Evolutionary conservation across 768 basidiomycete species (phyloP).

Genomic region (Rhizopogon rudus): DNA sequence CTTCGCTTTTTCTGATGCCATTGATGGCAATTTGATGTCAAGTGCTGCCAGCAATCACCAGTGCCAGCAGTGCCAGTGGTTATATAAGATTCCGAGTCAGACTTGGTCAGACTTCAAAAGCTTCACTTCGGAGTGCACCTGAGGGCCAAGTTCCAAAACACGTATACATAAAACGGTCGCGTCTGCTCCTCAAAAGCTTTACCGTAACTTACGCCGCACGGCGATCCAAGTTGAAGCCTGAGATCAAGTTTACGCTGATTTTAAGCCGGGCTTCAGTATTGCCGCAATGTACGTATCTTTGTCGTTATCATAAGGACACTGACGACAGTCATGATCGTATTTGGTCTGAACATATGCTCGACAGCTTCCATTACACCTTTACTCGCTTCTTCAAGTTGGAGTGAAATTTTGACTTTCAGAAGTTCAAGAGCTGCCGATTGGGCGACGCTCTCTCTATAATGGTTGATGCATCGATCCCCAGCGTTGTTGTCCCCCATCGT

Average conservation of each 20-base stretch:
- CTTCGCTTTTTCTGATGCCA: slow-evolving; percentile 31
- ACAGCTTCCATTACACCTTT: not conserved
- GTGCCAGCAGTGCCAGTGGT: no score
- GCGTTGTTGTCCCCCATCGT: slow-evolving; percentile 20
- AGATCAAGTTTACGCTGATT: not conserved
- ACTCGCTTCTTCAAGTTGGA: not conserved
- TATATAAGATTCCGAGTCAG: no score
- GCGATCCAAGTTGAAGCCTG: not conserved
- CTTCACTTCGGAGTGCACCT: no score
- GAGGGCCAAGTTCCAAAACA: no score
- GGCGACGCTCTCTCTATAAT: not conserved
- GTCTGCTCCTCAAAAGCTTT: not conserved
- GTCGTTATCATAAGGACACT: no score
- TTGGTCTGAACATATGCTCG: not conserved
- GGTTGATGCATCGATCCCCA: not conserved
- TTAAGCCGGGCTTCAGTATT: no score
- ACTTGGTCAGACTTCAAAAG: no score
- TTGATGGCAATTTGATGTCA: slow-evolving; percentile 4
- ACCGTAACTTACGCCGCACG: not conserved
- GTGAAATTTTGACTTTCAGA: not conserved
- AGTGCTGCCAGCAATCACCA: no score
- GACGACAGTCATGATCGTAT: no score
- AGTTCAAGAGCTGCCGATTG: not conserved
- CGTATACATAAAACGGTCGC: no score
- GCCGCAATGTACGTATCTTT: no score